Evolutionary conservation across 2,329 filamentous ascomycete genomes (phyloP), one percentile per base, ranked within the genome.

Genomic region (Penicillium expansum): DNA sequence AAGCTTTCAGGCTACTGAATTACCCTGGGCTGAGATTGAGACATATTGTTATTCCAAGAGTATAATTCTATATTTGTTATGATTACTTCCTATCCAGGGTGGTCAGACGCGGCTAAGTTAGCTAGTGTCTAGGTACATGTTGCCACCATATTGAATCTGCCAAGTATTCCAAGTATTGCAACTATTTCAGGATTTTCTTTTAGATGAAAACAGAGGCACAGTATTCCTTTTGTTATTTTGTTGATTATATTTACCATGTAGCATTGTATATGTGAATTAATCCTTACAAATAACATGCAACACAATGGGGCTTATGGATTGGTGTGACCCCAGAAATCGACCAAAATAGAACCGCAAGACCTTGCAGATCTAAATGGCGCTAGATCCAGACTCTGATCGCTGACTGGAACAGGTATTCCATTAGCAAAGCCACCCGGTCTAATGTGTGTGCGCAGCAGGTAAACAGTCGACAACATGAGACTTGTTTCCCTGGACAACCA

Each of bases 241-340:
- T n/a, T n/a, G n/a, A n/a, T n/a, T 22, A 37, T 13, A 37, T 18
- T 18, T 29, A 9, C 11, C 10, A 29, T 18, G 11, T 14, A 29
- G 11, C 3, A 20, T 29, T 29, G 6, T 32, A 30, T 20, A 53
- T 18, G 42, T 16, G 37, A 45, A 38, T 47, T 24, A 24, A 8
- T 27, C 16, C 10, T 1, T 30, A n/a, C 24, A 35, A 38, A 35
- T n/a, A 35, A 29, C 27, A 29, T 29, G 5, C 5, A 38, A 38
- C 24, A 33, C 18, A 48, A 48, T 24, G 10, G 35, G 44, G 57
- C 57, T 62, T 55, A 62, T 50, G 53, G 37, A 48, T 43, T 52
- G 48, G 62, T 63, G 62, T 51, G 55, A 64, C 62, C 60, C 57
- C 55, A 53, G 52, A 61, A 63, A 66, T 62, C 57, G 62, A 57